A percentile compares a stretch with the other conserved stretches of the same genome.
These are phyloP conservation scores for Aureobasidium sp. DNA, from an alignment of 2,329 filamentous ascomycete genomes.

Conservation along the genomic window DNA sequence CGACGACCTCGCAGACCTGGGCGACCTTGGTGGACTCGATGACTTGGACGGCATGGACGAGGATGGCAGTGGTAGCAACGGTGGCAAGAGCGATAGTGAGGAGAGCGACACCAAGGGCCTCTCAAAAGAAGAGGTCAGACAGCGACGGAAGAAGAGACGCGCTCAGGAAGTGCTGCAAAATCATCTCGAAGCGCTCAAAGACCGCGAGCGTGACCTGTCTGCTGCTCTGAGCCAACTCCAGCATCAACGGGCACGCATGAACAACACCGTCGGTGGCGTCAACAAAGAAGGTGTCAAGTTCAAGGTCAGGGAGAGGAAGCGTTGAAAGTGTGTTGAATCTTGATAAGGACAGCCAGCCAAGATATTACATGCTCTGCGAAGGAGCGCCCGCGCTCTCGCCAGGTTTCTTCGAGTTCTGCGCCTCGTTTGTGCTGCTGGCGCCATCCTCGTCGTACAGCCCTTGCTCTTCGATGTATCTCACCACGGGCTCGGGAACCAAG, in stretches of 20 bases:
- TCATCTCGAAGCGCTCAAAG: constrained; percentile 47
- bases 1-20: constrained; percentile 16
- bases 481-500: constrained; percentile 64
- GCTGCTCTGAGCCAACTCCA: constrained; percentile 52
- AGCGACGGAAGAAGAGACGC: constrained; percentile 43
- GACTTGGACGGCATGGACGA: constrained; percentile 22
- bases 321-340: constrained; percentile 27
- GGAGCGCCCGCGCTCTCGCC: constrained; percentile 27
- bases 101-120: constrained; percentile 25
- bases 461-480: constrained; percentile 43
- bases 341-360: background rate
- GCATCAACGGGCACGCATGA: constrained; percentile 55
- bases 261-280: constrained; percentile 51
- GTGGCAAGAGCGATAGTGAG: constrained; percentile 19
- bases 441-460: constrained; percentile 33
- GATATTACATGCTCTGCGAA: constrained; percentile 6
- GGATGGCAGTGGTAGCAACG: background rate
- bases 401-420: constrained; percentile 25
- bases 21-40: constrained; percentile 10
- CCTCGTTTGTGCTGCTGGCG: constrained; percentile 20
- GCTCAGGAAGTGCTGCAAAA: constrained; percentile 42
- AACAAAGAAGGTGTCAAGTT: constrained; percentile 60
- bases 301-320: constrained; percentile 57
- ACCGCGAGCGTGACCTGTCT: constrained; percentile 48
- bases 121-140: constrained; percentile 37